Evolutionary conservation across 129 eudicot species (phyloP).

Genomic region (Arctium lappa): DNA sequence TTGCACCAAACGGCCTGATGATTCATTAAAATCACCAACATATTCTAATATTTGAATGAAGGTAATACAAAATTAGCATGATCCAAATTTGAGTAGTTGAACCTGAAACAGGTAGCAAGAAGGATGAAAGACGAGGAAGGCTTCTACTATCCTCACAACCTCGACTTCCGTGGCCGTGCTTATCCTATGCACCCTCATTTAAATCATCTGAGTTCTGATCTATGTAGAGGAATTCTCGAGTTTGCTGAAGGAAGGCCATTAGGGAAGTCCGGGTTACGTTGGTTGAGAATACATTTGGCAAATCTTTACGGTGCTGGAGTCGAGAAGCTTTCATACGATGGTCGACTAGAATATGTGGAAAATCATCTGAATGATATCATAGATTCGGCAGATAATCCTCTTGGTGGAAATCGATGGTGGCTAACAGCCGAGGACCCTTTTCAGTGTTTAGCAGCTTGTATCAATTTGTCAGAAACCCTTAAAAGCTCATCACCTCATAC

Average conservation of each 20-base stretch:
- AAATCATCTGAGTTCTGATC: constrained; percentile 90
- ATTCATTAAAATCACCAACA: too few species aligned
- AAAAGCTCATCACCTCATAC: constrained; percentile 86
- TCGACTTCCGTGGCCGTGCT: constrained; percentile 96
- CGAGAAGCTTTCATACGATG: constrained; percentile 83
- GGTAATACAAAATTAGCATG: constrained; percentile 7
- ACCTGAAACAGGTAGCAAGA: constrained; percentile 74
- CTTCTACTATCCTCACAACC: constrained; percentile 92
- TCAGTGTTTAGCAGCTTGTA: constrained; percentile 93
- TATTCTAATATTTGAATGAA: too few species aligned
- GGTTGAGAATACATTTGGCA: constrained; percentile 93
- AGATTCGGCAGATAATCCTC: constrained; percentile 82
- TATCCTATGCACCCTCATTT: constrained; percentile 98
- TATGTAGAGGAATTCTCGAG: constrained; percentile 92
- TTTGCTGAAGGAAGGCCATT: constrained; percentile 93
- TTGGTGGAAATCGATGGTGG: constrained; percentile 95
- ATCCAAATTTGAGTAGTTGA: neutral
- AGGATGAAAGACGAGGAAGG: constrained; percentile 95
- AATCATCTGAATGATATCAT: constrained; percentile 63
- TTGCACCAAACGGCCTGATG: too few species aligned
- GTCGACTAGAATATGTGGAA: constrained; percentile 79
- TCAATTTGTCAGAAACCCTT: constrained; percentile 76
- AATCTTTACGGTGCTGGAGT: constrained; percentile 85
- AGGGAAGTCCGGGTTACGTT: constrained; percentile 83
- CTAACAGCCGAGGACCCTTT: constrained; percentile 94